A percentile compares a stretch with the other conserved stretches of the same genome.
Conservation (phyloP, 2,329 filamentous ascomycete species). For the Diaporthe nobilis region DNA sequence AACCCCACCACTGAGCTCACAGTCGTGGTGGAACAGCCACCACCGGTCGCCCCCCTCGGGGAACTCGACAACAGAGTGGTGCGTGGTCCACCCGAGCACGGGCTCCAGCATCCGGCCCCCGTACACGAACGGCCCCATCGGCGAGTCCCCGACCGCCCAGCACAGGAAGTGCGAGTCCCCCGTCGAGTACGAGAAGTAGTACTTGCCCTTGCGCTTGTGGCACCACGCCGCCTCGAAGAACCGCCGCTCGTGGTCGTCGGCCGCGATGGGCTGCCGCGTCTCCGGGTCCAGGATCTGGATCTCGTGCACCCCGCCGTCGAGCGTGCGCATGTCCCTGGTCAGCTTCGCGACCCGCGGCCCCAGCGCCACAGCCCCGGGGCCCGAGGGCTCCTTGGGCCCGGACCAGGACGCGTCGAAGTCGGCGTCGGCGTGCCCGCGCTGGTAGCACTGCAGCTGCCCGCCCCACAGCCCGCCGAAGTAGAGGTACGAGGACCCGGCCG, state of each 20-base stretch:
- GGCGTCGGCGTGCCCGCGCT: slow-evolving; percentile 59
- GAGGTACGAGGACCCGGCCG: slow-evolving; percentile 67
- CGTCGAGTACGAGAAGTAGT: slow-evolving; percentile 85
- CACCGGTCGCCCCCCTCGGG: slow-evolving; percentile 67
- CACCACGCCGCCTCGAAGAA: slow-evolving; percentile 89
- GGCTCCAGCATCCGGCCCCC: slow-evolving; percentile 80
- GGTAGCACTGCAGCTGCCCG: slow-evolving; percentile 84
- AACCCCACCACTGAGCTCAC: slow-evolving; percentile 75
- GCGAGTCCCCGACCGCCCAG: slow-evolving; percentile 76
- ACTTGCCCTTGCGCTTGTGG: slow-evolving; percentile 78
- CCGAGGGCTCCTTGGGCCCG: slow-evolving; percentile 72
- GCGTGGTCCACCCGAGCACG: slow-evolving; percentile 85
- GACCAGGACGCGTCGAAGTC: slow-evolving; percentile 68
- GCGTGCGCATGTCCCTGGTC: slow-evolving; percentile 74
- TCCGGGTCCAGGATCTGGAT: slow-evolving; percentile 75
- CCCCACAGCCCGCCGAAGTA: slow-evolving; percentile 89
- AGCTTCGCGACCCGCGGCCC: slow-evolving; percentile 77
- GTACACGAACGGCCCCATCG: slow-evolving; percentile 81
- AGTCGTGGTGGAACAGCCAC: slow-evolving; percentile 85
- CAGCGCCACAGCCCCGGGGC: slow-evolving; percentile 69
- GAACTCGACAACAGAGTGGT: slow-evolving; percentile 84
- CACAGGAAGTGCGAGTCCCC: slow-evolving; percentile 83
- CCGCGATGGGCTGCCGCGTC: slow-evolving; percentile 69
- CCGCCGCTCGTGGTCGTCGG: slow-evolving; percentile 79
- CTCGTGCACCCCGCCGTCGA: slow-evolving; percentile 69